These are phyloP conservation scores for Gonium pectorale DNA, from an alignment of 139 green algal species.

Conservation along the genomic window DNA sequence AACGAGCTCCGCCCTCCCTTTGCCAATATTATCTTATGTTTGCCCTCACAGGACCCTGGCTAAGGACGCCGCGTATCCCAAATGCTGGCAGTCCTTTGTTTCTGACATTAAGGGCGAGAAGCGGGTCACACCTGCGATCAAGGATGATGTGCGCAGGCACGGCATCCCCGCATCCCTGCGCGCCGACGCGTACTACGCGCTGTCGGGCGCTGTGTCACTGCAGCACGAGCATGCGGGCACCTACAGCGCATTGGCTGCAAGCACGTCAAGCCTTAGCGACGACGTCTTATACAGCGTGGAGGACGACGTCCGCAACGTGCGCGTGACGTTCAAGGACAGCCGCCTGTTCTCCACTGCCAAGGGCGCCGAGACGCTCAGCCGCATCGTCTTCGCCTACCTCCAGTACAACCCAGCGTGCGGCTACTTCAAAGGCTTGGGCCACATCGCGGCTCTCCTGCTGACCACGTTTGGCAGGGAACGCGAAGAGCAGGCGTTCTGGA, in stretches of 20 bases:
- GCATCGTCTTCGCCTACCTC: slow-evolving; percentile 43
- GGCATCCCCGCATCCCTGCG: slow-evolving; percentile 2
- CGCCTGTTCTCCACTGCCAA: slow-evolving; percentile 31
- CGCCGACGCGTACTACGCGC: background rate
- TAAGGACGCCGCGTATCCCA: slow-evolving; percentile 15
- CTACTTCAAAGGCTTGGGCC: slow-evolving; percentile 34
- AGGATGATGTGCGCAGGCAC: slow-evolving; percentile 22
- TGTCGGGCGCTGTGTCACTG: background rate
- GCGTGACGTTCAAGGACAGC: background rate
- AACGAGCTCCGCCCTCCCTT: no score
- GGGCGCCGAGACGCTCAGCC: slow-evolving; percentile 14
- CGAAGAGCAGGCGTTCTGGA: slow-evolving; percentile 61
- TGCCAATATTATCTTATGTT: background rate
- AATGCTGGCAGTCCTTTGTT: slow-evolving; percentile 27
- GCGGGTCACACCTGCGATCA: background rate
- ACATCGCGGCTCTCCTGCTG: slow-evolving; percentile 55
- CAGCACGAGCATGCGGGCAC: background rate
- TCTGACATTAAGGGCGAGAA: background rate
- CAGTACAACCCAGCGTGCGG: slow-evolving; percentile 14
- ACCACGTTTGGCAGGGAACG: slow-evolving; percentile 42
- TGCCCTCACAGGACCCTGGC: slow-evolving; percentile 13
- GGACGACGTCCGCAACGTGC: slow-evolving; percentile 6
- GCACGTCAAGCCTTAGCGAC: slow-evolving; percentile 15
- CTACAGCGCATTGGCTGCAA: slow-evolving; percentile 25
- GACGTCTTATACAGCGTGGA: slow-evolving; percentile 9